Evolutionary conservation across 2,329 filamentous ascomycete genomes (phyloP).

Genomic region (Aschersonia sp.): DNA sequence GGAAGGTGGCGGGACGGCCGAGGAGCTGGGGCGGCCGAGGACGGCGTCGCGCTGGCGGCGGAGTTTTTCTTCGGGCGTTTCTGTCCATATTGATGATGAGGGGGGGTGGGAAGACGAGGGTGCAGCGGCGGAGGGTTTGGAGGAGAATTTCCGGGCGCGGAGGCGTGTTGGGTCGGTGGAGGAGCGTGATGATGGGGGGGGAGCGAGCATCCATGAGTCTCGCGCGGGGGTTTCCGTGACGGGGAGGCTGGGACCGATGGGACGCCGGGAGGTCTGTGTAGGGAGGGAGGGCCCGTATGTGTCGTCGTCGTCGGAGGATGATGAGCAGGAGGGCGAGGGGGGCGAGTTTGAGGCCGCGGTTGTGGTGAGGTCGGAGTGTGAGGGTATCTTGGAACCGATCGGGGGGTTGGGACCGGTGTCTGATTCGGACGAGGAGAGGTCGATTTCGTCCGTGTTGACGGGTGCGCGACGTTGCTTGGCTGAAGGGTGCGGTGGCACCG

Average conservation of each 20-base stretch:
- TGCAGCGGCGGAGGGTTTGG: constrained; percentile 26
- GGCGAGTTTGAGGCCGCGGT: constrained; percentile 15
- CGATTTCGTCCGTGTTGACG: constrained; percentile 22
- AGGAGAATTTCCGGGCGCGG: constrained; percentile 69
- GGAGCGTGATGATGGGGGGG: constrained; percentile 36
- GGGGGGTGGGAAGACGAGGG: constrained; percentile 27
- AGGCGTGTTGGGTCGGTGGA: constrained; percentile 74
- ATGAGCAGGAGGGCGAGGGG: constrained; percentile 22
- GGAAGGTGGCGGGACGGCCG: constrained; percentile 22
- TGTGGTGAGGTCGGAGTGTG: constrained; percentile 16
- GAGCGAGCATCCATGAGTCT: constrained; percentile 75
- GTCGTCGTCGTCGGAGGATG: constrained; percentile 26
- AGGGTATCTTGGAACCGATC: neutral
- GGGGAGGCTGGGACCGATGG: constrained; percentile 19
- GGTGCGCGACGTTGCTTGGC: constrained; percentile 1
- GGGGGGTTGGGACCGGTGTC: constrained; percentile 17
- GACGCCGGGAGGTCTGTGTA: constrained; percentile 25
- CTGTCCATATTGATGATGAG: constrained; percentile 60
- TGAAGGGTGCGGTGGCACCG: constrained; percentile 18
- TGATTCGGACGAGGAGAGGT: constrained; percentile 20
- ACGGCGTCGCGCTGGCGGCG: constrained; percentile 69
- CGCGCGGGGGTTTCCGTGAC: constrained; percentile 38
- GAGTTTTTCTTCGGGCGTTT: constrained; percentile 79
- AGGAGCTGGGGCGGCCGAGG: constrained; percentile 47
- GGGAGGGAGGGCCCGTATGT: constrained; percentile 48